phyloP scores from a whole-genome alignment of 139 green algal species.

The Chlorella sp. region DNA sequence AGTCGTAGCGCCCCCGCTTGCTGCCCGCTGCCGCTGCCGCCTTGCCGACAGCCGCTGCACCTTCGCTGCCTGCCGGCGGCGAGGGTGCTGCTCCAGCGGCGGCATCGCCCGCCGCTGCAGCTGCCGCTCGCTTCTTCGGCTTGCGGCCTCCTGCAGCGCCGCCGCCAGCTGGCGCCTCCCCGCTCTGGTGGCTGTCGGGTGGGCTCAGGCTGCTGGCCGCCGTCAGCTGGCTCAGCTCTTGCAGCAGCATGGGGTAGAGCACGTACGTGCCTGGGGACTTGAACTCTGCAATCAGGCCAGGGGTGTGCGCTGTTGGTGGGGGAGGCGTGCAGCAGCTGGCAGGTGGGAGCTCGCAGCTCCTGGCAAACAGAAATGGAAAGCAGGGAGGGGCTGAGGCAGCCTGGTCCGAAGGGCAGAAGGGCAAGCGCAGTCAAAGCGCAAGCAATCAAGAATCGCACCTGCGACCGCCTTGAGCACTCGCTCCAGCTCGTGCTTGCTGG shows the following conservation, averaged over 20 bases:
- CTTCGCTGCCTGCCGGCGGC: not conserved
- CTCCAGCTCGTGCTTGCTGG: conserved; percentile 9
- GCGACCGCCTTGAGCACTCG: conserved; percentile 29
- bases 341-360: too few relatives aligned
- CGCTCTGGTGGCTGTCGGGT: too few relatives aligned
- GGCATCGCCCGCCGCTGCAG: not conserved
- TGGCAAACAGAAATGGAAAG: too few relatives aligned
- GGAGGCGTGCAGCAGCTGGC: too few relatives aligned
- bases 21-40: not conserved
- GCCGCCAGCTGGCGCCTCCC: too few relatives aligned
- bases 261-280: conserved; percentile 24
- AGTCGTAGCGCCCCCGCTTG: not conserved
- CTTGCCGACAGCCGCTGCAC: not conserved
- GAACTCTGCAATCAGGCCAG: too few relatives aligned
- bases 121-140: not conserved
- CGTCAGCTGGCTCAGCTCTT: conserved; percentile 12
- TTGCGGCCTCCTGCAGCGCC: not conserved
- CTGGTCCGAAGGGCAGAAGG: too few relatives aligned
- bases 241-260: conserved; percentile 4
- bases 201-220: too few relatives aligned
- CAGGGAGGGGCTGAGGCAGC: too few relatives aligned
- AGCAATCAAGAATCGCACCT: too few relatives aligned
- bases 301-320: too few relatives aligned
- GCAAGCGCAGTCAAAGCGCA: not conserved
- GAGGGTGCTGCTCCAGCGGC: not conserved